phyloP scores from a whole-genome alignment of 345 rosid species.

The Syzygium aqueum region DNA sequence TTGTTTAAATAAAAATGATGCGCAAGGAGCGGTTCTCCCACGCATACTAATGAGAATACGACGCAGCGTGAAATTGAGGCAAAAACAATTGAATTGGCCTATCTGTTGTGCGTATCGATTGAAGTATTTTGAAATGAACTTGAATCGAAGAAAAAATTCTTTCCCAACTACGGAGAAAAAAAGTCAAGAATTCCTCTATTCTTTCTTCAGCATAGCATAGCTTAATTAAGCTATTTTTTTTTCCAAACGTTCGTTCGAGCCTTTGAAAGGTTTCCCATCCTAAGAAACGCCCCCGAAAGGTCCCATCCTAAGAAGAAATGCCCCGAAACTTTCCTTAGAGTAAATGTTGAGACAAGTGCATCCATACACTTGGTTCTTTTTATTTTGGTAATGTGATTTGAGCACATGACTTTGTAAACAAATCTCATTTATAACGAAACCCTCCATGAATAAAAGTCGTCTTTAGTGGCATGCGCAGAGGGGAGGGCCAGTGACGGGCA shows the following conservation, averaged over 20 bases:
- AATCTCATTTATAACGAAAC: not conserved
- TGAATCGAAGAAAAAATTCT: not conserved
- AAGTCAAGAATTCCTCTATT: not conserved
- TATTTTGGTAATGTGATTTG: not conserved
- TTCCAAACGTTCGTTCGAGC: not conserved
- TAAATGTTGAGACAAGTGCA: not conserved
- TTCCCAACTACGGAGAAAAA: rapidly evolving
- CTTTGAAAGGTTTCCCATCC: not conserved
- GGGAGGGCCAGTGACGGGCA: not conserved
- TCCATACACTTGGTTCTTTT: not conserved
- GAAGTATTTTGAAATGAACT: not conserved
- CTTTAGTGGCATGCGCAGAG: not conserved
- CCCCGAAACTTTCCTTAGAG: not conserved
- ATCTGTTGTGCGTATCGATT: not conserved
- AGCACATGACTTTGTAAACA: not conserved
- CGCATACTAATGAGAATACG: not conserved
- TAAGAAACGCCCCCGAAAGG: not conserved
- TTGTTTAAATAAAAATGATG: not conserved
- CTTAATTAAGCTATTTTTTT: not conserved
- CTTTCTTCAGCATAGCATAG: not conserved
- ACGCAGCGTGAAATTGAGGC: no score
- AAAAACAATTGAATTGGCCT: not conserved
- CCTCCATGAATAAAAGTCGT: not conserved
- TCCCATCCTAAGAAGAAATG: not conserved
- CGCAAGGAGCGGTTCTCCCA: not conserved